Evolutionary conservation across 805 yeast species (phyloP), one percentile per base, ranked within the genome.

Genomic region (Teunomyces gatunensis): DNA sequence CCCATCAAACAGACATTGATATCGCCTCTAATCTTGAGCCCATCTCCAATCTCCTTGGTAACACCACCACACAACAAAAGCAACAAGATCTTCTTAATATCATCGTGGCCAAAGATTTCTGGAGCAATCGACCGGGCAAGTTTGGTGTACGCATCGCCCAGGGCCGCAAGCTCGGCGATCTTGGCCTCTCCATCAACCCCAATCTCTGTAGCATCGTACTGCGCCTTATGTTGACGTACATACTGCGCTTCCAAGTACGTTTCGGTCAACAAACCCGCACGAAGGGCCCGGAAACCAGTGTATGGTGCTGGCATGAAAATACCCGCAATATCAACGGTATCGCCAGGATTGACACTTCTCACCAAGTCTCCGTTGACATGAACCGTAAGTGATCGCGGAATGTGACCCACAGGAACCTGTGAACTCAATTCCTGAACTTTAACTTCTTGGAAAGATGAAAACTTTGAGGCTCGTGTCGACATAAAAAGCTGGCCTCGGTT

Each of bases 401-500:
- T 94, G 66, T 92, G 97, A 45, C 99, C 99, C 25, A 91, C 92
- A 0, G 99, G 99, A 13, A 94, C 99, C 70, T 94, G 99, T 54
- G 85, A 85, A 4, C 98, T 88, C 63, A 92, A 73, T 68, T 94
- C 99, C 73, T 94, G 99, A 52, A 94, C 78, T 60, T 89, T 85
- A 47, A 91, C 94, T 60, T 94, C 99, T 71, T 94, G 99, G 77
- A 91, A 94, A 5, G 96, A 88, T 46, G 86, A 78, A 61, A 95
- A 94, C 69, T 94, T 94, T 28, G 97, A 90, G 2, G 99, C 99
- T 58, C 99, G 80, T 10, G 98, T 90, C 39, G 92, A 81, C 81
- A 91, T 87, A 65, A 87, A 89, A 45, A 94, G 75, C 70, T 89
- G 90, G 48, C 99, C 99, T 63, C 85, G 85, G 29, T 86, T 79